Evolutionary conservation across 2,329 filamentous ascomycete species (phyloP).

Genomic region (Sporothrix euskadiensis): DNA sequence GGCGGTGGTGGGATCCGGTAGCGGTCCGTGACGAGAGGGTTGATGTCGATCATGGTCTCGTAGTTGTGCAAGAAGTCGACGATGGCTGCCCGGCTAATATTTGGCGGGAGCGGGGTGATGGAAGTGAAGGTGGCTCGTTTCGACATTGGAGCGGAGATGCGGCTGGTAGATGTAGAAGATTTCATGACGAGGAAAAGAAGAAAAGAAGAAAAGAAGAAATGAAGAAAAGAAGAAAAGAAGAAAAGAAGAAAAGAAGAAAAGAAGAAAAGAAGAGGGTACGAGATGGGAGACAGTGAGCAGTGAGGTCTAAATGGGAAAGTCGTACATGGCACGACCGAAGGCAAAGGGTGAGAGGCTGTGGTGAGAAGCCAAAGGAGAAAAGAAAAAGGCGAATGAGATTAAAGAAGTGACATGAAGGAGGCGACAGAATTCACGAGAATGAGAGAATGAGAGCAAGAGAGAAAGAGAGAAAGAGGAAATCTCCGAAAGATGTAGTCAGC

Average conservation of each 20-base stretch:
- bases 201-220: background rate
- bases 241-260: background rate
- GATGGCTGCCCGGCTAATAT: slow-evolving; percentile 68
- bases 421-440: background rate
- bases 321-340: background rate
- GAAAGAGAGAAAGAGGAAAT: background rate
- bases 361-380: background rate
- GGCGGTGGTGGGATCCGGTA: slow-evolving; percentile 66
- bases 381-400: background rate
- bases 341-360: background rate
- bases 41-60: slow-evolving; percentile 81
- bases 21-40: slow-evolving; percentile 75
- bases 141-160: slow-evolving; percentile 52
- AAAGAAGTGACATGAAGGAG: background rate
- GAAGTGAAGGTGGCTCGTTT: slow-evolving; percentile 73
- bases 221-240: background rate
- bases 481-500: background rate
- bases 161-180: background rate
- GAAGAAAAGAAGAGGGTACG: background rate
- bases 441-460: background rate
- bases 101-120: slow-evolving; percentile 72
- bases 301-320: background rate
- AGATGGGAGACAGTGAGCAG: background rate
- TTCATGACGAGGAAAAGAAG: slow-evolving; percentile 30
- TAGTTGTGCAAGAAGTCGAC: slow-evolving; percentile 76